Percentiles rank a stretch among this genome's conserved stretches.
Conservation (phyloP, 2,329 filamentous ascomycete genomes). For the Hypoxylon sp. region DNA sequence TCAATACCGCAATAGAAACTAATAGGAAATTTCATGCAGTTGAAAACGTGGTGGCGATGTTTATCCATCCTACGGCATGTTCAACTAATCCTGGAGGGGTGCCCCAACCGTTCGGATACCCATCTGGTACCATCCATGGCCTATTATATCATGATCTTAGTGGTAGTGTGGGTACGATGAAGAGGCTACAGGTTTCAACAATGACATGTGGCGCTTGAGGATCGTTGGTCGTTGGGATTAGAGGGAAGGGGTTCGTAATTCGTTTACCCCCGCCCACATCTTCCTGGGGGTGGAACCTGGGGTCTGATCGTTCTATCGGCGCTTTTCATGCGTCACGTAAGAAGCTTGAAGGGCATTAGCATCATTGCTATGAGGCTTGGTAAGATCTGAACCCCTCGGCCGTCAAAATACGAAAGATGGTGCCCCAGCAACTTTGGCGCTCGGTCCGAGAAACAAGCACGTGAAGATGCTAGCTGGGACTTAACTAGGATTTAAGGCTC, state of each 20-base stretch:
- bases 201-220: constrained; percentile 6
- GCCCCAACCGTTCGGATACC: constrained; percentile 7
- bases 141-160: constrained; percentile 15
- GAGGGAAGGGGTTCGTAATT: constrained; percentile 18
- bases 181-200: constrained; percentile 7
- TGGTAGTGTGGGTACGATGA: background rate
- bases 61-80: constrained; percentile 33
- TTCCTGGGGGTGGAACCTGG: background rate
- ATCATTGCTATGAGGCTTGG: background rate
- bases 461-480: constrained; percentile 17
- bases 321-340: background rate
- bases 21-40: constrained; percentile 14
- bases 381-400: background rate
- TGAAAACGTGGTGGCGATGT: constrained; percentile 19
- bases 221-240: constrained; percentile 5
- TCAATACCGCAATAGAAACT: constrained; percentile 10
- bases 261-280: background rate
- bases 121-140: constrained; percentile 13
- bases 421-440: background rate
- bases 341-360: constrained; percentile 1
- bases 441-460: constrained; percentile 18
- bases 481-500: constrained; percentile 13
- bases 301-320: constrained; percentile 7
- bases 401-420: constrained; percentile 9
- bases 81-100: constrained; percentile 16